Percentiles rank a stretch among this genome's conserved stretches.
phyloP scores from a whole-genome alignment of 163 green algal species.

The Chlamydomonas reinhardtii region DNA sequence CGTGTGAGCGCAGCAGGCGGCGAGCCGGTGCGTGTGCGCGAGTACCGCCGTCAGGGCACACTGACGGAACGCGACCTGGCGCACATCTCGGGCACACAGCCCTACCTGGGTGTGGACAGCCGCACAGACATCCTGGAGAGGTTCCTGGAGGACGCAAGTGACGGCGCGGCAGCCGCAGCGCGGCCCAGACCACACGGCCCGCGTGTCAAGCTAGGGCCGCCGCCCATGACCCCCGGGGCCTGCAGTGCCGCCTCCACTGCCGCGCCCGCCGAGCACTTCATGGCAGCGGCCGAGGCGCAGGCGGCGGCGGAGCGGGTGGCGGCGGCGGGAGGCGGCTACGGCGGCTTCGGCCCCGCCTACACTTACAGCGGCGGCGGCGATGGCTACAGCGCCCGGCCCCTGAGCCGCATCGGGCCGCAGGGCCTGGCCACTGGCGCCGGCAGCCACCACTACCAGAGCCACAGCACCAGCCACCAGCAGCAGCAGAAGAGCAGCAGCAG shows the following conservation, averaged over 20 bases:
- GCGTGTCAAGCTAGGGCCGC: neutral
- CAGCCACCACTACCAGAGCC: neutral
- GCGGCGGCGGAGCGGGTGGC: neutral
- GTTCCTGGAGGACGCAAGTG: slow-evolving; percentile 8
- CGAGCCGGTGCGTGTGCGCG: neutral
- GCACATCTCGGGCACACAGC: neutral
- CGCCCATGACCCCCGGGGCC: slow-evolving; percentile 24
- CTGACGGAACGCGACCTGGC: slow-evolving; percentile 18
- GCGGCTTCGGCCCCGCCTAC: neutral
- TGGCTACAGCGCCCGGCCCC: neutral
- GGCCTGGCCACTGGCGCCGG: neutral
- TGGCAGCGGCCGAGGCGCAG: neutral
- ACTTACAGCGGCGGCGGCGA: neutral
- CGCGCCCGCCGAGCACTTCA: neutral
- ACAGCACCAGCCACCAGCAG: neutral
- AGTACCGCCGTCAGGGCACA: neutral
- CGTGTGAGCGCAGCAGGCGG: too few relatives aligned
- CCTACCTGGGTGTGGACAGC: neutral
- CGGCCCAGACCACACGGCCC: neutral
- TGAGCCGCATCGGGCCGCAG: neutral
- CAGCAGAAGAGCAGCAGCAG: neutral
- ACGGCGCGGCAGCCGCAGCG: neutral
- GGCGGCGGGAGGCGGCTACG: neutral
- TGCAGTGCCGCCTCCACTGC: neutral
- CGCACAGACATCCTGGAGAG: slow-evolving; percentile 14